Conservation (phyloP, 768 basidiomycete species). For the Agaricus sinodeliciosus region DNA sequence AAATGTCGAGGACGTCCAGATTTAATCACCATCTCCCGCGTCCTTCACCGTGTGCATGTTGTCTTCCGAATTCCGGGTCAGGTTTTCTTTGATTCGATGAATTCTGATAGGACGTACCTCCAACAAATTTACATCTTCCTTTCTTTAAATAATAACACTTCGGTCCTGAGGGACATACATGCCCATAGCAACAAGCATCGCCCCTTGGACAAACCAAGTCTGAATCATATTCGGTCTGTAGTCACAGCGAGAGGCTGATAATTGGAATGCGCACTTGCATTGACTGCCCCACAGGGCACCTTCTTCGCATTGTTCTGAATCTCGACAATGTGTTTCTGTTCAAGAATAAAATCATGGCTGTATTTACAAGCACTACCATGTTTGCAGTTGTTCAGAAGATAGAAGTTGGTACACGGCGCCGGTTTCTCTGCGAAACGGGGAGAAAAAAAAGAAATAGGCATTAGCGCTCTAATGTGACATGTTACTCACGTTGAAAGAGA, state of each 20-base stretch:
- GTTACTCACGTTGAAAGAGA: constrained; percentile 54
- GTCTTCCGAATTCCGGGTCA: constrained; percentile 18
- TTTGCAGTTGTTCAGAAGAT: constrained; percentile 50
- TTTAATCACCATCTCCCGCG: not conserved
- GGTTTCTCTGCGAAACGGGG: constrained; percentile 40
- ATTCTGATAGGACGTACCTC: constrained; percentile 31
- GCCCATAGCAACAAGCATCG: constrained; percentile 51
- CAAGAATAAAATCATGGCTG: constrained; percentile 53
- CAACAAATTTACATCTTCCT: constrained; percentile 56
- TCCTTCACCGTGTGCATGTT: constrained; percentile 35
- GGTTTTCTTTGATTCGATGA: constrained; percentile 12
- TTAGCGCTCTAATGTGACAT: not conserved
- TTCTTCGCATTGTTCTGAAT: constrained; percentile 53
- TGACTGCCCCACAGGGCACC: constrained; percentile 52
- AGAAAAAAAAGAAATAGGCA: constrained; percentile 11
- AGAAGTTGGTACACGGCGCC: constrained; percentile 62
- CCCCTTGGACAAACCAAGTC: constrained; percentile 54
- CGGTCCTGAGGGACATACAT: constrained; percentile 38
- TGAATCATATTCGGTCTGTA: constrained; percentile 16
- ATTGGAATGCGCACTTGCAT: constrained; percentile 37
- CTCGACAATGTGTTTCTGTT: constrained; percentile 45
- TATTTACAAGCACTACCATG: constrained; percentile 54
- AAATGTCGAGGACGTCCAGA: not conserved
- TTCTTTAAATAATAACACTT: constrained; percentile 45
- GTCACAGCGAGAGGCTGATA: not conserved